These are phyloP conservation scores for Aspergillus quadricinctus DNA, from an alignment of 2,329 filamentous ascomycete genomes.

Conservation along the genomic window DNA sequence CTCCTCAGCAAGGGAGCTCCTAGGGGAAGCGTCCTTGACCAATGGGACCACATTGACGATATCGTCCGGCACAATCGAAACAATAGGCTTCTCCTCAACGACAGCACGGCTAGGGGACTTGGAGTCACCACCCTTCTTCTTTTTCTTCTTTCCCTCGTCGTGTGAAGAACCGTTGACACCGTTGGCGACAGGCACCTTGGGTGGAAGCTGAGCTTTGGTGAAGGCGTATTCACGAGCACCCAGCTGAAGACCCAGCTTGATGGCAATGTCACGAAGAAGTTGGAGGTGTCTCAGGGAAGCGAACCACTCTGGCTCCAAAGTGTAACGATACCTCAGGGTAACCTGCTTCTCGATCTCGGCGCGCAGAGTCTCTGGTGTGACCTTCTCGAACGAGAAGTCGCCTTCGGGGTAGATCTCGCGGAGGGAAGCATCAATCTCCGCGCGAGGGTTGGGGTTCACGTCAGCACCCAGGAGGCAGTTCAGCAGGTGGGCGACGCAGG, in stretches of 20 bases:
- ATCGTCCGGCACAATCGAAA: constrained; percentile 77
- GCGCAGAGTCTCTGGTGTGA: constrained; percentile 69
- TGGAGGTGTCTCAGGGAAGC: constrained; percentile 68
- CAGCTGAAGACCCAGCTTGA: constrained; percentile 88
- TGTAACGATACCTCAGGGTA: constrained; percentile 69
- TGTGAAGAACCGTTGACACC: constrained; percentile 31
- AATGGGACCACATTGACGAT: constrained; percentile 90
- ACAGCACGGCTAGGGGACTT: constrained; percentile 42
- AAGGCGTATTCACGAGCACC: constrained; percentile 74
- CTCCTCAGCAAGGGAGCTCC: constrained; percentile 88
- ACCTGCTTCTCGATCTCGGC: constrained; percentile 69
- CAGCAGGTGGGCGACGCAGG: constrained; percentile 78
- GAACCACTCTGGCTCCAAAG: constrained; percentile 65
- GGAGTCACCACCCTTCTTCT: constrained; percentile 52
- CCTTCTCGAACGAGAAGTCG: constrained; percentile 74
- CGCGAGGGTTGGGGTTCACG: constrained; percentile 70
- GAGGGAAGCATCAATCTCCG: constrained; percentile 71
- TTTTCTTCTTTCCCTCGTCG: constrained; percentile 51
- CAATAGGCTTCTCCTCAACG: constrained; percentile 44
- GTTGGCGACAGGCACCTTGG: constrained; percentile 36
- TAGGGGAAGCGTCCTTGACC: constrained; percentile 88
- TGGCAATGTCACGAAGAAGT: constrained; percentile 78
- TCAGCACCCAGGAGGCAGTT: constrained; percentile 84
- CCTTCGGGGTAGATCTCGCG: constrained; percentile 74
- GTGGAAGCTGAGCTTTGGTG: constrained; percentile 41